A percentile compares a stretch with the other conserved stretches of the same genome.
These are phyloP conservation scores for Streptanthus diversifolius DNA, from an alignment of 345 rosid genomes.

Conservation along the genomic window DNA sequence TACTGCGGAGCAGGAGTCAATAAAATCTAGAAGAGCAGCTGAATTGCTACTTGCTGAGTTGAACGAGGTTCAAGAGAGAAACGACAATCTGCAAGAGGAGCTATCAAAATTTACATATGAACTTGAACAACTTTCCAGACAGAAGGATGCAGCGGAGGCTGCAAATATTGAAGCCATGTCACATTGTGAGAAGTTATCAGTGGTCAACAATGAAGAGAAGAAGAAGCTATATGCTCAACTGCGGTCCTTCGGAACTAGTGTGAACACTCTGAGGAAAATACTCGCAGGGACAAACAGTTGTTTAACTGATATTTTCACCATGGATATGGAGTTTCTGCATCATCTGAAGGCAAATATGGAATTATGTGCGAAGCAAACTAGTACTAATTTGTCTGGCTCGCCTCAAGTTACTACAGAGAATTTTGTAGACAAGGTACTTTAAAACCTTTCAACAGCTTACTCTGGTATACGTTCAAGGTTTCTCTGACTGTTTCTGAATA, in stretches of 20 bases:
- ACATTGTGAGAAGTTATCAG: constrained; percentile 47
- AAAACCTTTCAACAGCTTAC: neutral
- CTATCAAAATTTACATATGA: constrained; percentile 47
- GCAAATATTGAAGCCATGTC: constrained; percentile 58
- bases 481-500: constrained; percentile 17
- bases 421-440: constrained; percentile 48
- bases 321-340: constrained; percentile 59
- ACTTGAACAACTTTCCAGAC: constrained; percentile 46
- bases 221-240: constrained; percentile 50
- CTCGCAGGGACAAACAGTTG: constrained; percentile 43
- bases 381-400: constrained; percentile 33
- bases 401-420: constrained; percentile 30
- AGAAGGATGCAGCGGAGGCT: constrained; percentile 58
- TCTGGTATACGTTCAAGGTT: neutral
- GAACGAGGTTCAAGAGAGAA: constrained; percentile 94
- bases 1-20: constrained; percentile 65
- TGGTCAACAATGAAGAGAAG: constrained; percentile 45
- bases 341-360: constrained; percentile 52
- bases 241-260: constrained; percentile 41
- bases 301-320: constrained; percentile 46
- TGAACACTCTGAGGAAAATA: constrained; percentile 45
- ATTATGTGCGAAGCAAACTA: constrained; percentile 42
- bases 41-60: constrained; percentile 84
- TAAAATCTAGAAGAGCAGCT: constrained; percentile 82
- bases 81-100: constrained; percentile 79